Conservation (phyloP, 768 basidiomycete species). For the Leccinum uliginosum region DNA sequence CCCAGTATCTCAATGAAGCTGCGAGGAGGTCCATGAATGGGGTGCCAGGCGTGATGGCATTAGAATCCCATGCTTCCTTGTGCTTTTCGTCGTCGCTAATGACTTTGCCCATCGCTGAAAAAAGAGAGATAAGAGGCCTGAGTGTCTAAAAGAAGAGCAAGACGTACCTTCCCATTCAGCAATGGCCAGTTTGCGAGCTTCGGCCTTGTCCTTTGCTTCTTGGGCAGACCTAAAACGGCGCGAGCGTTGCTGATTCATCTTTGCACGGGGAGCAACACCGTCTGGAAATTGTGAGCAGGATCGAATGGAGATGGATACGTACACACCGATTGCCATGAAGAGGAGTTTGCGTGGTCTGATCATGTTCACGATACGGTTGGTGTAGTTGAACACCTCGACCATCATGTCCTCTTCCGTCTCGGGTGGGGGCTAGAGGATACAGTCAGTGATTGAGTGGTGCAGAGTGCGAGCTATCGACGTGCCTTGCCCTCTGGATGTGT, state of each 20-base stretch:
- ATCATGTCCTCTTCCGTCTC: slow-evolving; percentile 99
- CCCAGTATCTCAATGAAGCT: slow-evolving; percentile 89
- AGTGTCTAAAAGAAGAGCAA: background rate
- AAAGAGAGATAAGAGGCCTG: background rate
- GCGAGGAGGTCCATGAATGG: slow-evolving; percentile 97
- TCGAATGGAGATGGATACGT: background rate
- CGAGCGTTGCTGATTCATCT: slow-evolving; percentile 99
- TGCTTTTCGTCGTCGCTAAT: slow-evolving; percentile 77
- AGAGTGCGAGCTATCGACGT: slow-evolving; percentile 10
- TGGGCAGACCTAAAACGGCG: slow-evolving; percentile 93
- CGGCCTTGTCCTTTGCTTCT: slow-evolving; percentile 92
- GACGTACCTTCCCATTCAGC: slow-evolving; percentile 77
- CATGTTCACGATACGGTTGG: slow-evolving; percentile 97
- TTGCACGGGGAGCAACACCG: slow-evolving; percentile 95
- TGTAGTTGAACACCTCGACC: slow-evolving; percentile 95
- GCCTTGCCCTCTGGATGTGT: slow-evolving; percentile 98
- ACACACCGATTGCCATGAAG: slow-evolving; percentile 96
- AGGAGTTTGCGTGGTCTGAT: slow-evolving; percentile 89
- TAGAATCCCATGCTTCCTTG: slow-evolving; percentile 92
- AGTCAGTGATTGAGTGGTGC: background rate
- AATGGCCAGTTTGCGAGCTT: slow-evolving; percentile 78
- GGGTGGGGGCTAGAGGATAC: slow-evolving; percentile 68
- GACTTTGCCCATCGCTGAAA: slow-evolving; percentile 86
- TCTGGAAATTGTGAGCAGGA: slow-evolving; percentile 44
- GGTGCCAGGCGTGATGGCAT: slow-evolving; percentile 98